Evolutionary conservation across 495 filamentous ascomycete species (phyloP).

Genomic region (Corynascus novoguineensis): DNA sequence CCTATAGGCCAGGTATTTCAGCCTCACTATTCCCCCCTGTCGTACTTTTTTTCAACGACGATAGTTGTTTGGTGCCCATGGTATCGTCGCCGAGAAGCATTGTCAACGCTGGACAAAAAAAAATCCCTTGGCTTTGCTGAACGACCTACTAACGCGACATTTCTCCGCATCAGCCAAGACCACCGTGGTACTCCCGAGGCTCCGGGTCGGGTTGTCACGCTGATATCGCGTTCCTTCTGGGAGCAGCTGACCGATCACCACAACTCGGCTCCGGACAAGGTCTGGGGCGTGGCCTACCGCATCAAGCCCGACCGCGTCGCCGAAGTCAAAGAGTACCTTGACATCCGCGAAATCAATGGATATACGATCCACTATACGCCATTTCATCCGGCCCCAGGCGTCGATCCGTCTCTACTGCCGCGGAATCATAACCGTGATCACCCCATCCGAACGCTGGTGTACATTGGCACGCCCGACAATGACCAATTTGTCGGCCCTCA

Average conservation of each 20-base stretch:
- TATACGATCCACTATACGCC: constrained; percentile 86
- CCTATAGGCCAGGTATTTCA: constrained; percentile 52
- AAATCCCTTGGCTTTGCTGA: neutral
- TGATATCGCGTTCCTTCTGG: constrained; percentile 80
- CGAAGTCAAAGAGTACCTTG: constrained; percentile 81
- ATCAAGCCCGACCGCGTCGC: constrained; percentile 66
- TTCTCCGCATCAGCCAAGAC: constrained; percentile 59
- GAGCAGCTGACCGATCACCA: constrained; percentile 67
- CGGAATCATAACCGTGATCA: neutral
- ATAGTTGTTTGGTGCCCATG: neutral
- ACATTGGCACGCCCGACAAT: constrained; percentile 91
- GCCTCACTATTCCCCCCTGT: neutral
- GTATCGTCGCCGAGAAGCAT: too few relatives aligned
- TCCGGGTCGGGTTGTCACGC: constrained; percentile 87
- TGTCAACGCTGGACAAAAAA: too few relatives aligned
- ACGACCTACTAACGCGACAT: neutral
- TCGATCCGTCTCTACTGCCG: neutral
- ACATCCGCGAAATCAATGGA: constrained; percentile 95
- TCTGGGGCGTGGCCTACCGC: constrained; percentile 93
- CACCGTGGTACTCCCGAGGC: constrained; percentile 85
- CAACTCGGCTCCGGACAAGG: constrained; percentile 52
- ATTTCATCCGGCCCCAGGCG: constrained; percentile 58
- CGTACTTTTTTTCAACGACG: neutral
- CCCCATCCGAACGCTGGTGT: constrained; percentile 60
- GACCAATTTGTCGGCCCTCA: constrained; percentile 87